Conservation (phyloP, 2,329 filamentous ascomycete genomes). For the Diatrype stigma region DNA sequence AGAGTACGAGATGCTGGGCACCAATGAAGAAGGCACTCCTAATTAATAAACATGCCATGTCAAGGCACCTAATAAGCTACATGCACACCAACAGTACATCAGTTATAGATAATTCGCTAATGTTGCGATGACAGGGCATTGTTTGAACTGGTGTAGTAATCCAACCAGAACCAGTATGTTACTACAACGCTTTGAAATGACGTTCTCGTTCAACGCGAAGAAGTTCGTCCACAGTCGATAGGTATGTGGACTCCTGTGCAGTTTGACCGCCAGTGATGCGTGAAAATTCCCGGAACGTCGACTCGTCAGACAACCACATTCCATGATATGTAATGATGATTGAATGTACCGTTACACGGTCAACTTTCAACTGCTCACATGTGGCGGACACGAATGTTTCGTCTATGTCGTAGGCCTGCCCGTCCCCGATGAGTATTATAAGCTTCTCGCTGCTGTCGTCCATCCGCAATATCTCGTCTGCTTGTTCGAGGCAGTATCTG, state of each 20-base stretch:
- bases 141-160: background rate
- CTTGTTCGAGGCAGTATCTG: constrained; percentile 6
- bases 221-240: constrained; percentile 5
- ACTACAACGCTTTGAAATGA: constrained; percentile 1
- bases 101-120: too few species aligned
- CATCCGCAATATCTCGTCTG: background rate
- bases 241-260: constrained; percentile 5
- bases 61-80: too few species aligned
- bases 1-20: too few species aligned
- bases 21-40: too few species aligned
- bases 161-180: background rate
- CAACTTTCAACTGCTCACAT: background rate
- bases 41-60: too few species aligned
- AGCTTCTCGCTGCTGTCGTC: constrained; percentile 1
- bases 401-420: constrained; percentile 1
- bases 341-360: background rate
- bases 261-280: constrained; percentile 2
- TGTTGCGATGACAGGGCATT: too few species aligned
- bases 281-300: constrained; percentile 2
- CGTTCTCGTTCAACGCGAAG: constrained; percentile 6
- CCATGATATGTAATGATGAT: constrained; percentile 1
- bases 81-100: too few species aligned
- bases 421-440: constrained; percentile 10
- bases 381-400: background rate
- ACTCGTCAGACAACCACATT: background rate